Evolutionary conservation across 495 filamentous ascomycete species (phyloP), one percentile per base, ranked within the genome.

Genomic region (Penicillium dipodomyicola): DNA sequence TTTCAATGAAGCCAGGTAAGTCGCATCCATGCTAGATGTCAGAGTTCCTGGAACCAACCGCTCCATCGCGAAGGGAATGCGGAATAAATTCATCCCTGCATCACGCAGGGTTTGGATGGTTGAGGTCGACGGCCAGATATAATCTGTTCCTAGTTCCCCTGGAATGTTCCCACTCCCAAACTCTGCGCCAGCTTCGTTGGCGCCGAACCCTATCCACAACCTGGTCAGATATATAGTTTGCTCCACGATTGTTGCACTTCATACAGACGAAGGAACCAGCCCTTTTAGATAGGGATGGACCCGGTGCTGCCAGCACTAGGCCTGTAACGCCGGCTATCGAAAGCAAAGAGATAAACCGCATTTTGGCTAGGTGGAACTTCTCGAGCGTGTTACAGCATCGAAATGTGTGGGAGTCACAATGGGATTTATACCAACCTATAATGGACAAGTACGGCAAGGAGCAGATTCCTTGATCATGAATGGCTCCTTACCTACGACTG

Each of bases 1-100:
- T 35, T 65, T 69, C 57, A 75, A 58, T 54, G 68, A 65, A 14
- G 59, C 65, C 44, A 77, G 49, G 42, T 79, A 80, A 10, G 67
- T 71, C 1, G 60, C 23, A 54, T 76, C 67, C 9, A 67, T 17
- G 22, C 63, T 52, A 22, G 68, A 71, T 11, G 72, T 72, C 62
- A 87, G 44, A 20, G 70, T 59, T 48, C 63, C 75, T 0, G 80
- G 85, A 19, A 80, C 71, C 33, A 87, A 67, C 23, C 85, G 82
- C 68, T 89, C 86, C 84, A 88, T 88, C 65, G 83, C 68, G 64
- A 87, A 81, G 1, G 81, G 77, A 46, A 89, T 72, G 23, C 85
- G 82, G 77, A 88, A 88, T 41, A 77, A 80, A 63, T 87, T 89
- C 72, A 84, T 80, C 6, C 86, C 86, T 42, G 74, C 74, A 57